phyloP scores from a whole-genome alignment of 768 basidiomycete species.

The Pisolithus marmoratus region DNA sequence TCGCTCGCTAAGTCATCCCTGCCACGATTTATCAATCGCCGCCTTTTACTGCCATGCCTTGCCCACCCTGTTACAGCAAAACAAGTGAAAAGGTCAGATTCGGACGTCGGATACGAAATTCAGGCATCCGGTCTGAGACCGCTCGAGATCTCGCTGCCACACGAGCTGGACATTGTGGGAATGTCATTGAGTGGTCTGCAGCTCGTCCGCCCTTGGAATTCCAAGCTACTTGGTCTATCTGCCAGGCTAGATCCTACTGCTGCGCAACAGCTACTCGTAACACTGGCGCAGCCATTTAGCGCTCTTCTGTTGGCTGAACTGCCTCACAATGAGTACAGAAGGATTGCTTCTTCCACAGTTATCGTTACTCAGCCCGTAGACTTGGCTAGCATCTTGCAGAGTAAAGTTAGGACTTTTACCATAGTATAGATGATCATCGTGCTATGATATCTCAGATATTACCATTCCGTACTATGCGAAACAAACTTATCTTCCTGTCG shows the following conservation, averaged over 20 bases:
- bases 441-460: conserved; percentile 32
- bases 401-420: neutral
- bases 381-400: neutral
- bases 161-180: neutral
- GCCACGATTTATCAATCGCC: neutral
- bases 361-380: neutral
- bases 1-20: neutral
- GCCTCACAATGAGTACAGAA: neutral
- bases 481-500: no score
- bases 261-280: neutral
- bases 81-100: neutral
- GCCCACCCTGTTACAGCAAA: neutral
- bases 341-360: neutral
- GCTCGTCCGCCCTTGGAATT: neutral
- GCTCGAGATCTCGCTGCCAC: neutral
- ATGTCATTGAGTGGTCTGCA: neutral
- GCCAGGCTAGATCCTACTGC: neutral
- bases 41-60: neutral
- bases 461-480: no score
- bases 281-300: neutral
- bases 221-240: neutral
- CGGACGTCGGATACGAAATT: neutral
- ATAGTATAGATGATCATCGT: conserved; percentile 11
- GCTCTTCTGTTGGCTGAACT: neutral
- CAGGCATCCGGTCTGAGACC: neutral